Evolutionary conservation across 495 filamentous ascomycete species (phyloP), one percentile per base, ranked within the genome.

Genomic region (Trichoderma asperelloides): DNA sequence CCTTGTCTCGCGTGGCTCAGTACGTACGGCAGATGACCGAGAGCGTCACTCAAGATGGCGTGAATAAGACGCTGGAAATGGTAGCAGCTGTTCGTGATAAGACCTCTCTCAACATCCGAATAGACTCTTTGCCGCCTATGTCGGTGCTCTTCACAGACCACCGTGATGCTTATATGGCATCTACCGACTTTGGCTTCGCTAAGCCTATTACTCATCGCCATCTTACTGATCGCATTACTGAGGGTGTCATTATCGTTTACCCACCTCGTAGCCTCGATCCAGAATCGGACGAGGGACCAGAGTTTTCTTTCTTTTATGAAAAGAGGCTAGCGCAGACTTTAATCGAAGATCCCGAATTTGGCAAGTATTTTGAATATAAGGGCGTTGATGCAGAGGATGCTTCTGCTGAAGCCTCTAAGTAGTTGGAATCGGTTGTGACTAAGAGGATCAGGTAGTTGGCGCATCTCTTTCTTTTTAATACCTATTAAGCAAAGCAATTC

Each of bases 261-360:
- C 73, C 77, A 18, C 70, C 71, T 12, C 67, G 72, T 13, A 27
- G 57, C 5, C 64, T 62, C 5, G 62, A 28, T 0, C 65, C 66
- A 5, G 72, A 69, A 9, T 70, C 75, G 11, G 76, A 81, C 64
- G 78, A 83, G 63, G 81, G 81, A 1, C 74, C 69, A 21, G 80
- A 81, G 70, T 75, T 83, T 67, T 70, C 74, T 33, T 73, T 83
- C 51, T 62, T 73, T 0, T 76, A 78, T 60, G 81, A 82, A 70
- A 76, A 71, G 65, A 67, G 72, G 15, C 63, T 78, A 33, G 72
- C 71, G 21, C 65, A 76, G 25, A 64, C 33, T 9, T 66, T 84
- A 15, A 68, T 79, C 18, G 70, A 73, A 11, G 80, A 83, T 70
- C 67, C 71, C 4, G 78, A 80, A 55, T 76, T 74, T 73, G 71